Base-by-base conservation (phyloP, 2,329 filamentous ascomycete species). In the Ascosphaera acerosa region DNA sequence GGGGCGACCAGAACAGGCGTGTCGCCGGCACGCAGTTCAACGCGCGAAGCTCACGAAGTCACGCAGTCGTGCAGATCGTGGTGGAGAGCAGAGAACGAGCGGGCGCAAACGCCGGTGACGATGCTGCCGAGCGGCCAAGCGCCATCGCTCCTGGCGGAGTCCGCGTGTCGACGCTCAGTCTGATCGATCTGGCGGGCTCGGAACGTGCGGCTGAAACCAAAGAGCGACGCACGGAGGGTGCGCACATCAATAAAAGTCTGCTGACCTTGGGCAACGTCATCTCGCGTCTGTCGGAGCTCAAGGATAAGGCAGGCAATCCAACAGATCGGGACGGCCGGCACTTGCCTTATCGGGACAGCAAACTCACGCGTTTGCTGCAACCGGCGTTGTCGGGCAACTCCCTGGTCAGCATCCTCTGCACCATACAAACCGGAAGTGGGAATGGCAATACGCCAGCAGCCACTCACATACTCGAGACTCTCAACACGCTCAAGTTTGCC, bases 11-110 rank as follows among this genome's bases (percentile, higher is more conserved):
- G 47, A 80, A 82, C 15, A 67, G 87, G 44, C 65, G 82, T 43
- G 89, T 81, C 2, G 80, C 80, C 35, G 91, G 82, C 49, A 97
- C 87, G 0, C 87, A 97, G 45, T 97, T 89, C 62, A 97, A 97
- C 47, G 68, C 82, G 14, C 71, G 84, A 42, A 94, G 84, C 57
- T 97, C 87, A 30, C 78, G 87, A 54, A 92, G 81, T 65, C 87
- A 97, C 46, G 87, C 87, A 0, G 87, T 97, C 14, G 87, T 97
- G 22, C 87, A 97, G 51, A 97, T 97, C 41, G 84, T 97, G 2
- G 87, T 97, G 9, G 87, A 97, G 51, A 92, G 82, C 47, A 68
- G 87, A 50, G 84, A 92, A 51, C 75, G 87, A 29, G 67, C 73
- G 26, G 69, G 77, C 1, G 61, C 62, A 2, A 51, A 54, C 4